Percentiles rank a stretch among this genome's conserved stretches.
phyloP scores from a whole-genome alignment of 139 green algal genomes.

The Zygnema cylindricum region DNA sequence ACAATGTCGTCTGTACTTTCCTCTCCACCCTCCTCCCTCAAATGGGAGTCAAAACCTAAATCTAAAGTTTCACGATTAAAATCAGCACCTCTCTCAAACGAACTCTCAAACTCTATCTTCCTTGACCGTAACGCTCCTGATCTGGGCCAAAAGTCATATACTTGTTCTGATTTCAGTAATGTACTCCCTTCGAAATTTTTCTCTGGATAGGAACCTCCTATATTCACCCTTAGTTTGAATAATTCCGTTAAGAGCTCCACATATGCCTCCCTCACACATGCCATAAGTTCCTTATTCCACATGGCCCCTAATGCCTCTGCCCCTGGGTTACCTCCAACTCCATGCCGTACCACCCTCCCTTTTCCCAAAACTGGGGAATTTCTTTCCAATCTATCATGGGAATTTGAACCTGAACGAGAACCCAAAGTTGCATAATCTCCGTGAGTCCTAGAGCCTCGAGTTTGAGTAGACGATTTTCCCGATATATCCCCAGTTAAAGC shows the following conservation, averaged over 20 bases:
- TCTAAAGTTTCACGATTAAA: not conserved
- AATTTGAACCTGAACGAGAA: not conserved
- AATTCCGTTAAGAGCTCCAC: slow-evolving; percentile 38
- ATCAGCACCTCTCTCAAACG: not conserved
- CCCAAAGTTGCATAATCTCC: not conserved
- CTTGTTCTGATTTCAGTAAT: not conserved
- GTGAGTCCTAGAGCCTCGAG: not conserved
- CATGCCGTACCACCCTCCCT: not conserved
- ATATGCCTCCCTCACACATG: slow-evolving; percentile 46
- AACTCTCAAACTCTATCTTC: no score
- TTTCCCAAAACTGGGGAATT: not conserved
- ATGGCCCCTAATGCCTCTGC: slow-evolving; percentile 1
- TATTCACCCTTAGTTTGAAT: slow-evolving; percentile 15
- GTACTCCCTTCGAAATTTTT: not conserved
- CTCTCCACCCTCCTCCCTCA: not conserved
- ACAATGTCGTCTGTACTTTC: not conserved
- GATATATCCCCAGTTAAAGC: not conserved
- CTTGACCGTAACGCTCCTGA: not conserved
- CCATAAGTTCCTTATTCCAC: slow-evolving; percentile 63
- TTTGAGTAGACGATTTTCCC: not conserved
- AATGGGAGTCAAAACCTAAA: not conserved
- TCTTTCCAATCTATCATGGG: not conserved
- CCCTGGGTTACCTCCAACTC: not conserved
- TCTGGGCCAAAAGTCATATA: slow-evolving; percentile 27
- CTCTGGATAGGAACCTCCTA: not conserved